Evolutionary conservation across 768 basidiomycete genomes (phyloP).

Genomic region (Boletus pseudo-olivaceus): DNA sequence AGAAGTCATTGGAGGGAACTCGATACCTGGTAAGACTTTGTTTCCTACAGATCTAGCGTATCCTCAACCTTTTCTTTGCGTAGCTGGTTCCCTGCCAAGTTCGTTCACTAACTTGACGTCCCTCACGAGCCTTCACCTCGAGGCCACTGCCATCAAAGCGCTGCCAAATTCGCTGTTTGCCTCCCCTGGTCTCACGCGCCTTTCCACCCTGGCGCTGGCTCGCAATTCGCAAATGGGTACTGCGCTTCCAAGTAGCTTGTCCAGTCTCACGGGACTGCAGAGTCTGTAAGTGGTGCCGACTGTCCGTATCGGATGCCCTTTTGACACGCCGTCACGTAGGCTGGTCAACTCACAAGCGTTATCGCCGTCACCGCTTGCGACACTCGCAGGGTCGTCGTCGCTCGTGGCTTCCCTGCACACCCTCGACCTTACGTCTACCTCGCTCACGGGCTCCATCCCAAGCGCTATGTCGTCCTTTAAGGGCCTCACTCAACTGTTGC

Average conservation of each 20-base stretch:
- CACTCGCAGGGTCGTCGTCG: constrained; percentile 30
- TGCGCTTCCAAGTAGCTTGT: constrained; percentile 36
- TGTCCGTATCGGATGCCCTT: neutral
- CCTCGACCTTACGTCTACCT: constrained; percentile 40
- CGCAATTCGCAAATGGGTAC: constrained; percentile 40
- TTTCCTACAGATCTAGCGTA: neutral
- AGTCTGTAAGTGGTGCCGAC: constrained; percentile 34
- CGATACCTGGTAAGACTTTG: constrained; percentile 37
- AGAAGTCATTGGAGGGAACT: constrained; percentile 39
- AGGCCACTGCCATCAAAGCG: constrained; percentile 38
- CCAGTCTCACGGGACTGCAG: constrained; percentile 31
- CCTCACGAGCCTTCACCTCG: constrained; percentile 38
- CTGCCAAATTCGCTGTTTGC: constrained; percentile 34
- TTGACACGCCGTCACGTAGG: constrained; percentile 20
- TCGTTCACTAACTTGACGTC: constrained; percentile 36
- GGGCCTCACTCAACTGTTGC: constrained; percentile 36
- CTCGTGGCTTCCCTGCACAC: constrained; percentile 33
- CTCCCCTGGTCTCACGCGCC: constrained; percentile 29
- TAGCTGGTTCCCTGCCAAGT: constrained; percentile 41
- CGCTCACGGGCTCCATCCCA: constrained; percentile 38
- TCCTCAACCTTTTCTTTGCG: neutral
- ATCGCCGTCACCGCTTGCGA: constrained; percentile 30
- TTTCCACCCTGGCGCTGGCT: constrained; percentile 37
- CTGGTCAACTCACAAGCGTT: constrained; percentile 37
- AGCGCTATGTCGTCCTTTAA: constrained; percentile 31